Evolutionary conservation across 805 yeast genomes (phyloP), one percentile per base, ranked within the genome.

Genomic region (Schwanniomyces yamadae): DNA sequence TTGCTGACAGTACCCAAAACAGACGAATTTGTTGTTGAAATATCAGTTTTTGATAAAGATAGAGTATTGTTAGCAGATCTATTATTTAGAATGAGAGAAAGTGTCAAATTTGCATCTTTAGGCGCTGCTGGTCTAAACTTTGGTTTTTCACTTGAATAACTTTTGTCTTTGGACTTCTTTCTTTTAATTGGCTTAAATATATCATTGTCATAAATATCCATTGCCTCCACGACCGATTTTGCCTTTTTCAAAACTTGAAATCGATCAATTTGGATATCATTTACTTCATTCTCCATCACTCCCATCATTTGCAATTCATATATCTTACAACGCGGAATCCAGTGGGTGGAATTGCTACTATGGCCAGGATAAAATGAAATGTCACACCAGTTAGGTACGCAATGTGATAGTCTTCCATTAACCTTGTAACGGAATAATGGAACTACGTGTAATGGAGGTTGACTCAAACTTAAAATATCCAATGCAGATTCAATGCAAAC

Each of bases 221-320:
- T 85, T 5, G 80, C 72, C 23, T 78, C 82, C 1, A 71, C 46
- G 23, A 82, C 66, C 0, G 81, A 66, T 32, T 55, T 55, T 4
- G 63, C 54, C 17, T 44, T 53, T 38, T 29, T 52, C 32, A 42
- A 57, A 42, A 49, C 49, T 9, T 66, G 71, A 33, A 89, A 61
- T 33, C 82, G 73, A 12, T 80, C 81, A 8, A 90, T 75, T 6
- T 80, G 76, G 6, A 84, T 76, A 9, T 83, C 78, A 45, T 80
- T 78, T 39, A 81, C 67, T 51, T 93, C 96, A 49, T 86, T 87
- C 50, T 91, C 98, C 82, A 91, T 88, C 6, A 93, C 76, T 0
- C 98, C 98, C 95, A 91, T 91, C 97, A 93, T 93, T 57, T 93
- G 98, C 13, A 93, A 62, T 51, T 91, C 98, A 57, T 93, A 91